phyloP scores from a whole-genome alignment of 805 yeast species.

The Torulaspora microellipsoides region DNA sequence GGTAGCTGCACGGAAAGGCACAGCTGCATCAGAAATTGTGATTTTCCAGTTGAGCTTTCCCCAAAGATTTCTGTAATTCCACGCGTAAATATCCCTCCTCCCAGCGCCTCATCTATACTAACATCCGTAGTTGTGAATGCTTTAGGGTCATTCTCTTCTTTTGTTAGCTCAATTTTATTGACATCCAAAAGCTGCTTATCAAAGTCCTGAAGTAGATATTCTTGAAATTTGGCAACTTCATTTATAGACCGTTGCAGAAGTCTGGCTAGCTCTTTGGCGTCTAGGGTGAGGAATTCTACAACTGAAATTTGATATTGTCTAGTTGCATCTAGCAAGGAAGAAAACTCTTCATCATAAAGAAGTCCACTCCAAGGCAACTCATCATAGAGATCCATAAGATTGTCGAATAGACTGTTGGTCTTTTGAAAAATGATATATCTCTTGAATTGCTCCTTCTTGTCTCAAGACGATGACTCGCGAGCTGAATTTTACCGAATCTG shows the following conservation, averaged over 20 bases:
- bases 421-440: too few relatives aligned
- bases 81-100: constrained; percentile 55
- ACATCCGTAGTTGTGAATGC: constrained; percentile 51
- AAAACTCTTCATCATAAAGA: constrained; percentile 34
- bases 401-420: background rate
- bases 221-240: constrained; percentile 32
- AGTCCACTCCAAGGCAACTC: constrained; percentile 37
- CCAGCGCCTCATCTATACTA: constrained; percentile 44
- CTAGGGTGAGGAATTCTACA: constrained; percentile 40
- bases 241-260: constrained; percentile 32
- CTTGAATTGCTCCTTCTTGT: too few relatives aligned
- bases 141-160: constrained; percentile 7
- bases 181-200: constrained; percentile 9
- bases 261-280: constrained; percentile 34
- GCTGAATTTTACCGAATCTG: too few relatives aligned
- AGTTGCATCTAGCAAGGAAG: constrained; percentile 29
- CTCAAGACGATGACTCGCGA: too few relatives aligned
- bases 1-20: constrained; percentile 56
- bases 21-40: constrained; percentile 70
- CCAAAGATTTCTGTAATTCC: constrained; percentile 75
- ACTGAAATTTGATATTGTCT: constrained; percentile 34
- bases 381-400: constrained; percentile 40
- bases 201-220: constrained; percentile 16
- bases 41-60: constrained; percentile 80
- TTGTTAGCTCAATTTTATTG: constrained; percentile 1